Evolutionary conservation across 202 grass and related monocot species (phyloP).

Genomic region (Eragrostis tef): DNA sequence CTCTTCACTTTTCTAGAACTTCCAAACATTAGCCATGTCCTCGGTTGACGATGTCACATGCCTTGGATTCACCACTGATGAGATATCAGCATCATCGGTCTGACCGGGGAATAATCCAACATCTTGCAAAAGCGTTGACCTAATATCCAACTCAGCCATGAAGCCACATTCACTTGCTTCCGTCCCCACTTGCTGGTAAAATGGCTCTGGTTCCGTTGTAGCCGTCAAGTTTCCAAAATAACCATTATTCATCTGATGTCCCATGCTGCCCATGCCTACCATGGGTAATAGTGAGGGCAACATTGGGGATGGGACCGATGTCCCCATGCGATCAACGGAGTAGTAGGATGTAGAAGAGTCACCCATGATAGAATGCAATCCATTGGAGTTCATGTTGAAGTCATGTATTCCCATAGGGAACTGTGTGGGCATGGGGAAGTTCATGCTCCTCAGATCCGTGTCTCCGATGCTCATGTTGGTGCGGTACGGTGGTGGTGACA

Average conservation of each 20-base stretch:
- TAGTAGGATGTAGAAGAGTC: background rate
- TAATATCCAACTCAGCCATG: conserved; percentile 9
- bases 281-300: background rate
- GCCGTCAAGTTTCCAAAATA: conserved; percentile 1
- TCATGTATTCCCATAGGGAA: background rate
- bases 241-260: background rate
- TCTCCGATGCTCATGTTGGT: background rate
- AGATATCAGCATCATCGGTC: conserved; percentile 50
- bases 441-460: conserved; percentile 14
- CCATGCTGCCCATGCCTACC: background rate
- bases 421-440: background rate
- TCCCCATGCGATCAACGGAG: background rate
- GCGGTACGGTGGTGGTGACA: background rate
- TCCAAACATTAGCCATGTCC: conserved; percentile 52
- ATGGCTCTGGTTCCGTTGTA: too few species aligned
- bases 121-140: conserved; percentile 51
- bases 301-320: too few species aligned
- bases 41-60: background rate
- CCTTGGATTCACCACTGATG: background rate
- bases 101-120: conserved; percentile 36
- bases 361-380: too few species aligned
- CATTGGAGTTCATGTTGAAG: conserved; percentile 17
- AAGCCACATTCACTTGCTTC: background rate
- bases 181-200: conserved; percentile 34
- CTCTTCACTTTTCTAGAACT: conserved; percentile 10